These are phyloP conservation scores for Ganoderma lingzhi DNA, from an alignment of 1,284 basidiomycete genomes.

Conservation along the genomic window DNA sequence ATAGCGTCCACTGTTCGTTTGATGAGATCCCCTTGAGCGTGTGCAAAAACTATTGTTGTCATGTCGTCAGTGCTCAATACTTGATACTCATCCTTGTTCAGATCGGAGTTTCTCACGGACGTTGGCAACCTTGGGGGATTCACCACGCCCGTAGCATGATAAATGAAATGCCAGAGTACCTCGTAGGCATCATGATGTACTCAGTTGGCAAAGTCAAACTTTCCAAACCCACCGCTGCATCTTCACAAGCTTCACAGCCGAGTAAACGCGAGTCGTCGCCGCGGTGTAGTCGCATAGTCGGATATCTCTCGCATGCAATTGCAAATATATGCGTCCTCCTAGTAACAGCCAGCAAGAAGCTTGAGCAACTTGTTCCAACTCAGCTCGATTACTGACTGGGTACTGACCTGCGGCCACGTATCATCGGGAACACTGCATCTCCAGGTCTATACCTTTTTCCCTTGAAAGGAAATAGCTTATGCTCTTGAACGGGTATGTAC, in stretches of 20 bases:
- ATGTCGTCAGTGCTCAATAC: not conserved
- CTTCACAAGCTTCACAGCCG: not conserved
- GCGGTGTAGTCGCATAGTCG: not conserved
- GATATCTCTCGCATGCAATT: not conserved
- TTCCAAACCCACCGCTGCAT: not conserved
- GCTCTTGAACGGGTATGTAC: not conserved
- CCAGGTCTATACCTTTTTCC: not conserved
- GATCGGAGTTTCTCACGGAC: not conserved
- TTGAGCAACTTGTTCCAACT: not conserved
- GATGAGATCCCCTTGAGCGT: not conserved
- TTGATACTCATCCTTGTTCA: not conserved
- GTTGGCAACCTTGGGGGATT: not conserved
- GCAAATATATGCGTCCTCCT: not conserved
- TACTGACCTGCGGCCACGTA: not conserved
- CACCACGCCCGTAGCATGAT: not conserved
- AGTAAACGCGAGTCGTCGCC: not conserved
- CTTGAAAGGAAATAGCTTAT: not conserved
- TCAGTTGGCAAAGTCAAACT: not conserved
- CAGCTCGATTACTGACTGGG: not conserved
- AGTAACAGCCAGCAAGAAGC: not conserved
- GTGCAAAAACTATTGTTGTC: not conserved
- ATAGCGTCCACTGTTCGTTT: not conserved
- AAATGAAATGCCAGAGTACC: too few relatives aligned
- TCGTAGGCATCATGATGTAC: too few relatives aligned
- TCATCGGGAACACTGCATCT: not conserved